Conservation (phyloP, 2,329 filamentous ascomycete species). For the Mycosphaerella arachidis region DNA sequence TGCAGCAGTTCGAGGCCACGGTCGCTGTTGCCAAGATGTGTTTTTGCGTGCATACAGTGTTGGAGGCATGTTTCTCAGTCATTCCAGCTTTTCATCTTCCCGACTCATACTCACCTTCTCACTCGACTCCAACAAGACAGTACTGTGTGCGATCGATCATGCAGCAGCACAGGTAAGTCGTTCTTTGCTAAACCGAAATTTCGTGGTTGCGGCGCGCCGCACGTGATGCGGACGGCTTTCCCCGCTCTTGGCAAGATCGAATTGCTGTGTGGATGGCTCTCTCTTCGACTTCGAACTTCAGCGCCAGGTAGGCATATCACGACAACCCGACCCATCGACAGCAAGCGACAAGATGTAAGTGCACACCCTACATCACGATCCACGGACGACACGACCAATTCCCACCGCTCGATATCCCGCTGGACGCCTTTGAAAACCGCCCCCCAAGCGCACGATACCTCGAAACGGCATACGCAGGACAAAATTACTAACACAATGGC, state of each 20-base stretch:
- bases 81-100: background rate
- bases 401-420: background rate
- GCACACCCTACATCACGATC: background rate
- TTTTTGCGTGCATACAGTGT: background rate
- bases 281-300: background rate
- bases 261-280: background rate
- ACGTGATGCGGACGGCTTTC: background rate
- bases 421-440: background rate
- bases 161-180: too few relatives aligned
- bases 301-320: background rate
- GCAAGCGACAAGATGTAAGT: constrained; percentile 11
- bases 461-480: constrained; percentile 1
- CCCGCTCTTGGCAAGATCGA: background rate
- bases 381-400: background rate
- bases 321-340: constrained; percentile 8
- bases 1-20: background rate
- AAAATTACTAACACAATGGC: constrained; percentile 26
- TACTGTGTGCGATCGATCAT: too few relatives aligned
- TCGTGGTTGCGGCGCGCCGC: too few relatives aligned
- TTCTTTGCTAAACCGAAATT: too few relatives aligned
- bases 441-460: background rate
- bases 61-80: background rate
- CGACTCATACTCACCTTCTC: background rate
- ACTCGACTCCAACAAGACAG: too few relatives aligned
- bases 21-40: background rate